Conservation (phyloP, 2,329 filamentous ascomycete genomes). For the Cladobotryum mycophilum region DNA sequence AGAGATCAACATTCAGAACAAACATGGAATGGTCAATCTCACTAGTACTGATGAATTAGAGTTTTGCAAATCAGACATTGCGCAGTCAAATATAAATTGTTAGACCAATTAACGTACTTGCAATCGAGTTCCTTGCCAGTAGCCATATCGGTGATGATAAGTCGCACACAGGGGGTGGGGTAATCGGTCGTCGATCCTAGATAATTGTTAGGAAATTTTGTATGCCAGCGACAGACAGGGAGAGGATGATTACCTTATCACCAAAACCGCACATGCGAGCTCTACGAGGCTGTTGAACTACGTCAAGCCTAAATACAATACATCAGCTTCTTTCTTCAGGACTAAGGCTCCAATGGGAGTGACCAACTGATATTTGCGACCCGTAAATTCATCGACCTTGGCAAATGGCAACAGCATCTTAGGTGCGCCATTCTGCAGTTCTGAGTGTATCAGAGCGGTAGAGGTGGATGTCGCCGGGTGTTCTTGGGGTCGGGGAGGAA, state of each 20-base stretch:
- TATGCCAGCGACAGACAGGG: neutral
- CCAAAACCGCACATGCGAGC: slow-evolving; percentile 99
- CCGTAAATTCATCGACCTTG: slow-evolving; percentile 28
- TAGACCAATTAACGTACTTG: slow-evolving; percentile 51
- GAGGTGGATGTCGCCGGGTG: slow-evolving; percentile 13
- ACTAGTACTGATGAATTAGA: slow-evolving; percentile 14
- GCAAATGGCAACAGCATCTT: slow-evolving; percentile 24
- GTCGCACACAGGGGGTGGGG: slow-evolving; percentile 87
- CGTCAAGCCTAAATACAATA: slow-evolving; percentile 51
- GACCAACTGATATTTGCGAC: slow-evolving; percentile 31
- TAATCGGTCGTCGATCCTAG: slow-evolving; percentile 90
- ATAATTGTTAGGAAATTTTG: slow-evolving; percentile 2
- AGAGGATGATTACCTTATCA: slow-evolving; percentile 66
- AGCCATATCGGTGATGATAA: slow-evolving; percentile 67
- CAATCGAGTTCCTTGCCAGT: slow-evolving; percentile 79
- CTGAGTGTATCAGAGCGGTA: slow-evolving; percentile 1
- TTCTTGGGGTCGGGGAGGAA: slow-evolving; percentile 20
- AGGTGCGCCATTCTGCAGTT: slow-evolving; percentile 8
- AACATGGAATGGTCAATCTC: slow-evolving; percentile 36
- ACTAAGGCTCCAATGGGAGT: neutral
- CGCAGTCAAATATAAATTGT: too few relatives aligned
- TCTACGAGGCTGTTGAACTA: slow-evolving; percentile 85
- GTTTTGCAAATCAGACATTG: neutral
- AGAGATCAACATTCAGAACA: slow-evolving; percentile 61
- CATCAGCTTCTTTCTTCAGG: slow-evolving; percentile 14